phyloP scores from a whole-genome alignment of 805 yeast species.

The Naumovozyma castellii region DNA sequence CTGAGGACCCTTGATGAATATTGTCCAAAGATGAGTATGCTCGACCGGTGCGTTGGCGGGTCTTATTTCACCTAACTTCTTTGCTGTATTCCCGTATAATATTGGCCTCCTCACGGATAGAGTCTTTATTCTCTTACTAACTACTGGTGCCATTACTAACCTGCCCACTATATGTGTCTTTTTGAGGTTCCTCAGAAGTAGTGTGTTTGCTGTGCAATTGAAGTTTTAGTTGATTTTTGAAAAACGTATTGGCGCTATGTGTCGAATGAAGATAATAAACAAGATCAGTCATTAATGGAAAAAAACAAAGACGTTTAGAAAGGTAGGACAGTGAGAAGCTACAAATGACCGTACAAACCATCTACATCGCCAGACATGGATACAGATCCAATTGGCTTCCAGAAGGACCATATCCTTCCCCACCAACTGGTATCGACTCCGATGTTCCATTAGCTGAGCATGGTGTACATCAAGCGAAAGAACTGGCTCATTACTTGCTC shows the following conservation, averaged over 20 bases:
- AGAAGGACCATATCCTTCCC: slow-evolving; percentile 56
- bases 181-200: background rate
- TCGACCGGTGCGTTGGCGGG: slow-evolving; percentile 66
- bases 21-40: slow-evolving; percentile 94
- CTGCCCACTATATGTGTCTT: background rate
- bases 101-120: slow-evolving; percentile 70
- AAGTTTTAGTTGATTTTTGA: too few species aligned
- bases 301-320: background rate
- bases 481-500: slow-evolving; percentile 54
- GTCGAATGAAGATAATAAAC: background rate
- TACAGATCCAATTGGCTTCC: slow-evolving; percentile 78
- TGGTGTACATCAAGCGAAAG: slow-evolving; percentile 80
- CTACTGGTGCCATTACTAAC: slow-evolving; percentile 22
- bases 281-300: too few species aligned
- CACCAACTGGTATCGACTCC: slow-evolving; percentile 83
- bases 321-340: background rate
- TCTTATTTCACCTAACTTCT: slow-evolving; percentile 48
- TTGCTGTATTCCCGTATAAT: slow-evolving; percentile 72
- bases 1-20: slow-evolving; percentile 72
- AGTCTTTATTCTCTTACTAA: slow-evolving; percentile 35
- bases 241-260: background rate
- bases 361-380: slow-evolving; percentile 79
- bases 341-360: slow-evolving; percentile 43
- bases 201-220: too few species aligned
- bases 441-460: slow-evolving; percentile 85